Conservation (phyloP, 495 filamentous ascomycete species). For the Usnea hakonensis region DNA sequence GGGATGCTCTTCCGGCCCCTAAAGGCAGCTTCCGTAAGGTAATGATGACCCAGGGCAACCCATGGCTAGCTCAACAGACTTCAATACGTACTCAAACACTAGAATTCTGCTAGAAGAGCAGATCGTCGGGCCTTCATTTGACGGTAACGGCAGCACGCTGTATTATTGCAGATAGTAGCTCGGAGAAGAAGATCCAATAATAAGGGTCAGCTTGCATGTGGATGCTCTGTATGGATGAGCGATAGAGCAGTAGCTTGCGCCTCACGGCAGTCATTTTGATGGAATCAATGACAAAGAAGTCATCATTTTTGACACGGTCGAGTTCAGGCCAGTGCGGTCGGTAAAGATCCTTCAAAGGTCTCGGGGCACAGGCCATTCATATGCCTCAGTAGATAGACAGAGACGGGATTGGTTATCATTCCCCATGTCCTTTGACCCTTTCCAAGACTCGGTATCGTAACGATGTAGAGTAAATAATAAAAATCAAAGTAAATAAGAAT, state of each 20-base stretch:
- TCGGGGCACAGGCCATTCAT: no score
- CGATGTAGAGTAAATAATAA: no score
- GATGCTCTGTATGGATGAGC: slow-evolving; percentile 10
- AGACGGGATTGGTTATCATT: no score
- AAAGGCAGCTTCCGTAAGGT: slow-evolving; percentile 19
- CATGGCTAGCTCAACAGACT: slow-evolving; percentile 3
- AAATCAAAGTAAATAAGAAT: no score
- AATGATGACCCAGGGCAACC: background rate
- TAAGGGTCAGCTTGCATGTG: background rate
- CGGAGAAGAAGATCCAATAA: slow-evolving; percentile 6
- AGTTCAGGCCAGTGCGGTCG: no score
- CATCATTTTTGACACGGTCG: no score
- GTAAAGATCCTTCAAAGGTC: no score
- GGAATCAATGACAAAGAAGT: no score
- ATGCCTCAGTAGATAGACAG: no score
- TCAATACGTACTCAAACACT: background rate
- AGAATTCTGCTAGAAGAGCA: slow-evolving; percentile 13
- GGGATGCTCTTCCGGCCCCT: slow-evolving; percentile 12
- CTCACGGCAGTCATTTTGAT: slow-evolving; percentile 3
- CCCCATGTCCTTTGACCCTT: no score
- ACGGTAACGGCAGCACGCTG: background rate
- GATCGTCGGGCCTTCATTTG: slow-evolving; percentile 1
- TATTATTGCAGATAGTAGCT: background rate
- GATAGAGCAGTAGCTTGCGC: slow-evolving; percentile 2
- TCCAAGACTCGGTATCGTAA: no score